Percentiles rank a stretch among this genome's conserved stretches.
These are phyloP conservation scores for Penstemon newberryi DNA, from an alignment of 257 asterid species.

Conservation along the genomic window DNA sequence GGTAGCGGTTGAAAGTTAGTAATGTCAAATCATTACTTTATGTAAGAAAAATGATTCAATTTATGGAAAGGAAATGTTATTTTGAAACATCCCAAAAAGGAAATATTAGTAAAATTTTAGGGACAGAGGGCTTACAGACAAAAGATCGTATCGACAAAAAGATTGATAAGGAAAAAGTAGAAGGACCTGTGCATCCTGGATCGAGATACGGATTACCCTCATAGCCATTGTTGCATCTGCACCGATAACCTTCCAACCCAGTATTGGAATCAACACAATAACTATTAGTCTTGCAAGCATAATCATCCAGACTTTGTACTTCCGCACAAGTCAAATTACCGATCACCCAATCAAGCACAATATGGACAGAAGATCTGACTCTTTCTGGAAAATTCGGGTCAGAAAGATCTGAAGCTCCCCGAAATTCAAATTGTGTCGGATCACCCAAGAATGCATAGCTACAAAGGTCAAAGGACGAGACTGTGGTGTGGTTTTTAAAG, in stretches of 20 bases:
- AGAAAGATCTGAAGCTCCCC: conserved; percentile 46
- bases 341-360: conserved; percentile 69
- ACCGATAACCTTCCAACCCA: conserved; percentile 57
- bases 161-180: no score
- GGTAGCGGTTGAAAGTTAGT: no score
- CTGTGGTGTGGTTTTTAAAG: conserved; percentile 32
- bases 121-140: no score
- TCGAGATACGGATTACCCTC: conserved; percentile 71
- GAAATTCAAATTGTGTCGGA: conserved; percentile 38
- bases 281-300: conserved; percentile 51
- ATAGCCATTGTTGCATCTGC: conserved; percentile 54
- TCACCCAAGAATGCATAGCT: conserved; percentile 76
- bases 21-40: no score
- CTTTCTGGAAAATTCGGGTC: conserved; percentile 47
- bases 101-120: no score
- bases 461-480: conserved; percentile 46
- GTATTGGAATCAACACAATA: conserved; percentile 50
- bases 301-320: conserved; percentile 25
- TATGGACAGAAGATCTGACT: conserved; percentile 35
- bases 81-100: no score
- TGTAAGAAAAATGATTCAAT: no score
- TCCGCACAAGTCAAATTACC: conserved; percentile 53
- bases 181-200: conserved; percentile 68
- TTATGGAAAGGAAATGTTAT: no score
- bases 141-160: no score